phyloP scores from a whole-genome alignment of 169 alveolate genomes.

The Babesia sp. region DNA sequence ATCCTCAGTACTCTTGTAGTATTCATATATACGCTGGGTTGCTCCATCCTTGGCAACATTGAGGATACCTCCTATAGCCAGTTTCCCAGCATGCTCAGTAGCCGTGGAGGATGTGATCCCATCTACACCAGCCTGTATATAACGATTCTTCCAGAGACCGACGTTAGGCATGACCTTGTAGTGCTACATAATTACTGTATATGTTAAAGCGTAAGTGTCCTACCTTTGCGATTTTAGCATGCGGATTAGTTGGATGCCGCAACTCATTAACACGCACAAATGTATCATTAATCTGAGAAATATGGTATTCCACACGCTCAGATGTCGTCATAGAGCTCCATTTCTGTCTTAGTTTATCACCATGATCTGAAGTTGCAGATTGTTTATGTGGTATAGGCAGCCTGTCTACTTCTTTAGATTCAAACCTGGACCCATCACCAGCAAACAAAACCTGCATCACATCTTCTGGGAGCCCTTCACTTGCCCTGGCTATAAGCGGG shows the following conservation, averaged over 20 bases:
- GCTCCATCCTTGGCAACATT: slow-evolving; percentile 55
- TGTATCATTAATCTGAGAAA: slow-evolving; percentile 36
- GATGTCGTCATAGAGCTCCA: slow-evolving; percentile 49
- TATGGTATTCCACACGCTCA: slow-evolving; percentile 35
- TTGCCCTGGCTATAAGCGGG: not conserved
- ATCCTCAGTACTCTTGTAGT: slow-evolving; percentile 19
- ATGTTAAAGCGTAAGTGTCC: not conserved
- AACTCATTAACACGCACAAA: slow-evolving; percentile 27
- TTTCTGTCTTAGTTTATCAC: not conserved
- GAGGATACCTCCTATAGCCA: slow-evolving; percentile 47
- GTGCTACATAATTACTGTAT: not conserved
- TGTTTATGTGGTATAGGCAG: not conserved
- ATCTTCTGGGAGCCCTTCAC: slow-evolving; percentile 20
- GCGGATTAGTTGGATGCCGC: slow-evolving; percentile 47
- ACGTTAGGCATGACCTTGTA: slow-evolving; percentile 59
- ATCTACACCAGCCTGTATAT: slow-evolving; percentile 65
- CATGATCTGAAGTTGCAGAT: not conserved
- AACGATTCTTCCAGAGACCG: slow-evolving; percentile 56
- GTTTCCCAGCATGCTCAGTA: slow-evolving; percentile 28
- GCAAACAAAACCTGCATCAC: slow-evolving; percentile 8
- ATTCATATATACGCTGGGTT: slow-evolving; percentile 59
- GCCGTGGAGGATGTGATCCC: slow-evolving; percentile 40
- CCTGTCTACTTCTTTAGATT: not conserved
- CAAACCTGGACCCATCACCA: not conserved
- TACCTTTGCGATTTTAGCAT: slow-evolving; percentile 57